Base-by-base conservation (phyloP, 306 rosid species). In the Prinsepia uniflora region DNA sequence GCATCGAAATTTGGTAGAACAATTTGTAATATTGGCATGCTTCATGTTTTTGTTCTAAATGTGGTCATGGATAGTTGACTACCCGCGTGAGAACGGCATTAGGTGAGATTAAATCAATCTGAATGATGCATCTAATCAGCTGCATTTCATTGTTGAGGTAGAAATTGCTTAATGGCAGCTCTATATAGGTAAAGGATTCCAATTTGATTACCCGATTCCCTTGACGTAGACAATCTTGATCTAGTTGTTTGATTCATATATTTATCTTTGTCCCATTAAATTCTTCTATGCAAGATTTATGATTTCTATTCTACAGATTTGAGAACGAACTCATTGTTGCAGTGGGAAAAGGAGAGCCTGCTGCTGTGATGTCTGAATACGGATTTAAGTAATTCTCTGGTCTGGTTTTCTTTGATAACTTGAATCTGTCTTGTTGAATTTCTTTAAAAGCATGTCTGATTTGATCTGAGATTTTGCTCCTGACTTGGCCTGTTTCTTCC, bases 291-390 rank as follows among this genome's bases (percentile, higher is more conserved):
- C 47, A 36, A 70, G 59, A 50, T 9, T 67, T 64, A 24, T 41
- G 59, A 8, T 55, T 76, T 67, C 18, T 59, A 46, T 14, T 69
- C 14, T 22, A 34, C 92, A 90, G 98, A 80, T 88, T 76, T 79
- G 83, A 88, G 76, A 86, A 88, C 67, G 86, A 90, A 68, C 84
- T 90, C 59, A 36, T 87, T 77, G 86, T 93, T 73, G 98, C 97
- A 63, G 94, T 78, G 74, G 98, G 98, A 65, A 93, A 93, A 81
- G 97, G 98, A 65, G 92, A 93, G 47, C 98, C 98, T 84, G 90
- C 90, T 59, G 78, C 83, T 4, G 97, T 93, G 78, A 90, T 93
- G 97, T 68, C 88, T 47, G 94, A 88, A 79, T 90, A 93, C 72
- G 98, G 98, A 75, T 93, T 84, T 73, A 89, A 78, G 97, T 88